Evolutionary conservation across 1,284 basidiomycete species (phyloP).

Genomic region (Anthracocystis walkeri): DNA sequence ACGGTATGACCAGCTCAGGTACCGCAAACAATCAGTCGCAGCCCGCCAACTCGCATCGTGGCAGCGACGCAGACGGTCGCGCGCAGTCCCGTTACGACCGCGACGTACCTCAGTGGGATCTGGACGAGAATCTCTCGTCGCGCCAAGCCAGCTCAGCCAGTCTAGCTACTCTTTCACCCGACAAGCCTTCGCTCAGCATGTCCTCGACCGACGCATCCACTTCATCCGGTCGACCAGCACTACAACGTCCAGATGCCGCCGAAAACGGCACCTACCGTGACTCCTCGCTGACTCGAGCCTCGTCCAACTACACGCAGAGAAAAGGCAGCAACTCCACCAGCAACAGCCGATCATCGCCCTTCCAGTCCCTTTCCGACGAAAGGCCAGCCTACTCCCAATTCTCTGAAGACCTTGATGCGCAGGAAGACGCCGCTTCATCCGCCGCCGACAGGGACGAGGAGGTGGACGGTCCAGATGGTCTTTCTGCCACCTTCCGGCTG

Average conservation of each 20-base stretch:
- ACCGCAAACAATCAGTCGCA: conserved; percentile 2
- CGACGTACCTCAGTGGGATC: conserved; percentile 58
- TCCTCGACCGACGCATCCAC: conserved; percentile 11
- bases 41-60: neutral
- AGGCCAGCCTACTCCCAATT: conserved; percentile 52
- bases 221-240: conserved; percentile 1
- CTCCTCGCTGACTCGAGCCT: neutral
- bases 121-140: conserved; percentile 45
- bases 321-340: conserved; percentile 15
- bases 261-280: conserved; percentile 5
- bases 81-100: conserved; percentile 30
- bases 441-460: conserved; percentile 56
- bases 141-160: conserved; percentile 43
- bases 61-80: conserved; percentile 2
- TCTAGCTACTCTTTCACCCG: conserved; percentile 38
- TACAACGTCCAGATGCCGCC: neutral
- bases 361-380: conserved; percentile 12
- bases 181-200: conserved; percentile 15
- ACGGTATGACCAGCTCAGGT: conserved; percentile 20
- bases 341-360: conserved; percentile 15
- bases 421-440: conserved; percentile 45
- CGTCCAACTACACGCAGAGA: conserved; percentile 4
- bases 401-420: conserved; percentile 46
- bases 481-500: conserved; percentile 12
- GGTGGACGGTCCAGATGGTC: conserved; percentile 45